phyloP scores from a whole-genome alignment of 75 land plant genomes.

The Pinus taeda region DNA sequence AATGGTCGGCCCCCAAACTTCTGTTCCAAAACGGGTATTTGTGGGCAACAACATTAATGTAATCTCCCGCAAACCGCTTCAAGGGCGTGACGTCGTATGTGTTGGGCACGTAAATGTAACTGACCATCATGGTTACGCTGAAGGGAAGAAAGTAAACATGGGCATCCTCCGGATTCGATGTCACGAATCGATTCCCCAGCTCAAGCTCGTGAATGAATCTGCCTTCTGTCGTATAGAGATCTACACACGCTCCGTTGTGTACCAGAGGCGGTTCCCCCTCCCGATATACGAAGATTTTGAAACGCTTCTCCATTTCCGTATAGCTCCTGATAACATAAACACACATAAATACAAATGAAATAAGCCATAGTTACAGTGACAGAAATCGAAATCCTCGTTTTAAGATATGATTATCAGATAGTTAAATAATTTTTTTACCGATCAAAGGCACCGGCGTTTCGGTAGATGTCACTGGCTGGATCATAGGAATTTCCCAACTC shows the following conservation, averaged over 20 bases:
- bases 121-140: slow-evolving; percentile 69
- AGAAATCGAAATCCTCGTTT: no score
- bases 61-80: slow-evolving; percentile 27
- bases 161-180: slow-evolving; percentile 66
- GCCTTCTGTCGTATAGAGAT: slow-evolving; percentile 85
- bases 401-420: no score
- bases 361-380: neutral
- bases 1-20: slow-evolving; percentile 67
- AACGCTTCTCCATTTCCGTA: slow-evolving; percentile 78
- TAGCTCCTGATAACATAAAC: slow-evolving; percentile 73
- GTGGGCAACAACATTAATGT: slow-evolving; percentile 32
- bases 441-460: slow-evolving; percentile 49
- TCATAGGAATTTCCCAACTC: neutral
- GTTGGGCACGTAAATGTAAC: slow-evolving; percentile 29
- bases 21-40: slow-evolving; percentile 63
- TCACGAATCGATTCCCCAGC: slow-evolving; percentile 41
- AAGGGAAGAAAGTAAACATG: slow-evolving; percentile 78
- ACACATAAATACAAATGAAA: neutral
- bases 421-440: slow-evolving; percentile 22
- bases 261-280: slow-evolving; percentile 90
- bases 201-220: slow-evolving; percentile 72
- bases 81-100: slow-evolving; percentile 28
- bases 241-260: slow-evolving; percentile 76
- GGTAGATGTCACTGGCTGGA: slow-evolving; percentile 52
- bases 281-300: slow-evolving; percentile 65